These are phyloP conservation scores for Cubamyces sp. DNA, from an alignment of 768 basidiomycete species.

Conservation along the genomic window DNA sequence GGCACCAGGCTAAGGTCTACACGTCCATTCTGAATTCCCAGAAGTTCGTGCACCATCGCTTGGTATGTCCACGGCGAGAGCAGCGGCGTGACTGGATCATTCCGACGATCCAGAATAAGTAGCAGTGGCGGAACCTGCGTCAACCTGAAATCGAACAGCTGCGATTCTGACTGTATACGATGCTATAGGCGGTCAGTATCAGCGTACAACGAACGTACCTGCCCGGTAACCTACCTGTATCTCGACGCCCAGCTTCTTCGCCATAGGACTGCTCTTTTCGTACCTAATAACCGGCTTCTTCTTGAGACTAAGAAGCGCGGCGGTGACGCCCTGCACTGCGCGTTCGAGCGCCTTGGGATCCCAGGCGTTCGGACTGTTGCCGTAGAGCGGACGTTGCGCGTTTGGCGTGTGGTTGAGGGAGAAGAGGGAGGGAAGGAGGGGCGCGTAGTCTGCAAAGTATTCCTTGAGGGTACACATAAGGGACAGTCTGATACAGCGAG, in stretches of 20 bases:
- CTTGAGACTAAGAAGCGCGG: conserved; percentile 90
- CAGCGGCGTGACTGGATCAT: conserved; percentile 96
- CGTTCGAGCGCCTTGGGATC: conserved; percentile 72
- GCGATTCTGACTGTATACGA: conserved; percentile 76
- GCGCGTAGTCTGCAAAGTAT: conserved; percentile 96
- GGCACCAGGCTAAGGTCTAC: conserved; percentile 85
- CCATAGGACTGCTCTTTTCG: conserved; percentile 91
- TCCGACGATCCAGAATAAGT: conserved; percentile 91
- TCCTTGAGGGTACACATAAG: conserved; percentile 58
- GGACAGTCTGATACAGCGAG: conserved; percentile 6
- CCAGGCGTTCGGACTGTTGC: conserved; percentile 74
- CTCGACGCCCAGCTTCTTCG: conserved; percentile 85
- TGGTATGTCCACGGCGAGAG: conserved; percentile 99
- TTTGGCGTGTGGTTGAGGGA: conserved; percentile 81
- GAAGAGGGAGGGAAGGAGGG: conserved; percentile 84
- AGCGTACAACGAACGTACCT: conserved; percentile 7
- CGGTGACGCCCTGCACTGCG: conserved; percentile 79
- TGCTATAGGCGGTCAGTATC: conserved; percentile 49
- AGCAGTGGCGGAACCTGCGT: conserved; percentile 89
- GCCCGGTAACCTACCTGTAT: conserved; percentile 62
- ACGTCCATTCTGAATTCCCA: conserved; percentile 93
- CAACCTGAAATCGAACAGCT: conserved; percentile 89
- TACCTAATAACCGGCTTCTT: conserved; percentile 95
- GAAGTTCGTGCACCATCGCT: conserved; percentile 97
- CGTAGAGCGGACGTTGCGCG: conserved; percentile 66